Percentiles rank a stretch among this genome's conserved stretches.
Evolutionary conservation across 2,329 filamentous ascomycete genomes (phyloP).

Genomic region (Myotisia sp.): DNA sequence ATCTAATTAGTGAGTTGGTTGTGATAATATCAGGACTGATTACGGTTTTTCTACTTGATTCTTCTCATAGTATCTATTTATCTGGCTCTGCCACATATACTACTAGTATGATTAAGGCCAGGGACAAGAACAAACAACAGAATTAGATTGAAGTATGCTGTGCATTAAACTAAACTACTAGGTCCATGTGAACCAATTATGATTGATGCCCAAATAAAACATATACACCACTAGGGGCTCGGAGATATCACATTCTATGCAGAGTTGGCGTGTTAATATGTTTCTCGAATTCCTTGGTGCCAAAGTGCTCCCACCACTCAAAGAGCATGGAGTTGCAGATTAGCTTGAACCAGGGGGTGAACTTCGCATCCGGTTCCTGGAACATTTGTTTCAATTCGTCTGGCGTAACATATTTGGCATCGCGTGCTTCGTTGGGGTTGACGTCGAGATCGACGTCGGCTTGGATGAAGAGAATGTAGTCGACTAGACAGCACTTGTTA

Average conservation of each 20-base stretch:
- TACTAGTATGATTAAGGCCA: no score
- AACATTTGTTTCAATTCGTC: conserved; percentile 78
- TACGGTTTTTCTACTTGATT: no score
- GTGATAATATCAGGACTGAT: no score
- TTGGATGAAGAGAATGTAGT: conserved; percentile 98
- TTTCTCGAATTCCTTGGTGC: conserved; percentile 59
- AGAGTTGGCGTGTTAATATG: conserved; percentile 79
- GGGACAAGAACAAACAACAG: no score
- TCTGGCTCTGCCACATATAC: no score
- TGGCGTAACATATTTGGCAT: conserved; percentile 67
- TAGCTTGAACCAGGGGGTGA: conserved; percentile 98
- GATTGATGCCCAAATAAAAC: no score
- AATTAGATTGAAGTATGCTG: no score
- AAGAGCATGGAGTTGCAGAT: conserved; percentile 97
- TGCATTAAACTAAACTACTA: no score
- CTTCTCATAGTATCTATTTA: no score
- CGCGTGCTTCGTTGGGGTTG: conserved; percentile 81
- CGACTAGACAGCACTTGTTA: conserved; percentile 54
- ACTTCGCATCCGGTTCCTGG: conserved; percentile 61
- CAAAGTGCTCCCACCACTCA: conserved; percentile 87
- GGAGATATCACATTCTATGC: conserved; percentile 53
- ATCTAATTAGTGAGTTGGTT: no score
- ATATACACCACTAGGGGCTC: no score
- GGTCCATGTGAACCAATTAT: no score
- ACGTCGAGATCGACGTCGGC: conserved; percentile 71